Percentiles rank a stretch among this genome's conserved stretches.
phyloP scores from a whole-genome alignment of 805 yeast genomes.

The Jamesozyma lodderae region DNA sequence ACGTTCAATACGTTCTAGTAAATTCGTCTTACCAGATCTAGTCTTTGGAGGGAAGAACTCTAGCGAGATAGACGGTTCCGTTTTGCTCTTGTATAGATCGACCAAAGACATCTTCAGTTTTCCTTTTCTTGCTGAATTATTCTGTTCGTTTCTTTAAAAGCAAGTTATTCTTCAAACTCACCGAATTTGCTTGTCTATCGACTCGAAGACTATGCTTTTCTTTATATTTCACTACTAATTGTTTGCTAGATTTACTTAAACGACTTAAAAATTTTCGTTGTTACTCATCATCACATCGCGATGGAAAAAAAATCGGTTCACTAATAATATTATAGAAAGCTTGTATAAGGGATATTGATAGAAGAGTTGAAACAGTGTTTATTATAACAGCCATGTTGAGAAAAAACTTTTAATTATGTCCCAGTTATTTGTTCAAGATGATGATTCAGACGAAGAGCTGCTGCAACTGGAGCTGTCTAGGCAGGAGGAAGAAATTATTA shows the following conservation, averaged over 20 bases:
- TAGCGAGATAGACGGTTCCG: slow-evolving; percentile 63
- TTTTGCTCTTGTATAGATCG: slow-evolving; percentile 44
- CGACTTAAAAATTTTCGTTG: too few relatives aligned
- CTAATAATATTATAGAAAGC: too few relatives aligned
- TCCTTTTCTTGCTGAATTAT: not conserved
- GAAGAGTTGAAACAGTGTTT: not conserved
- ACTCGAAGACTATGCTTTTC: too few relatives aligned
- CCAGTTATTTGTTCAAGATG: slow-evolving; percentile 31
- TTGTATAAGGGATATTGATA: too few relatives aligned
- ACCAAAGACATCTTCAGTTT: slow-evolving; percentile 20
- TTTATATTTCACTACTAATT: too few relatives aligned
- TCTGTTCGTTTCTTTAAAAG: not conserved
- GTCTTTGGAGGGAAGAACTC: slow-evolving; percentile 99
- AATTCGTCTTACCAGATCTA: slow-evolving; percentile 73
- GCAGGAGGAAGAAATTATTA: slow-evolving; percentile 15
- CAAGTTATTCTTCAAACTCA: too few relatives aligned
- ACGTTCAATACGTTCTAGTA: slow-evolving; percentile 78
- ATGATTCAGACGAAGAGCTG: slow-evolving; percentile 31
- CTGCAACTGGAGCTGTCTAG: slow-evolving; percentile 22
- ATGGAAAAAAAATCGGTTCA: not conserved
- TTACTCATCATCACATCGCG: too few relatives aligned
- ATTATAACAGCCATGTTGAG: not conserved
- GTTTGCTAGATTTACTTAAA: too few relatives aligned
- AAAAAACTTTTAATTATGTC: slow-evolving; percentile 1
- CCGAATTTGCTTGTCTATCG: too few relatives aligned